Evolutionary conservation across 208 protist species (phyloP), one percentile per base, ranked within the genome.

Genomic region (Leptomonas pyrrhocoris): DNA sequence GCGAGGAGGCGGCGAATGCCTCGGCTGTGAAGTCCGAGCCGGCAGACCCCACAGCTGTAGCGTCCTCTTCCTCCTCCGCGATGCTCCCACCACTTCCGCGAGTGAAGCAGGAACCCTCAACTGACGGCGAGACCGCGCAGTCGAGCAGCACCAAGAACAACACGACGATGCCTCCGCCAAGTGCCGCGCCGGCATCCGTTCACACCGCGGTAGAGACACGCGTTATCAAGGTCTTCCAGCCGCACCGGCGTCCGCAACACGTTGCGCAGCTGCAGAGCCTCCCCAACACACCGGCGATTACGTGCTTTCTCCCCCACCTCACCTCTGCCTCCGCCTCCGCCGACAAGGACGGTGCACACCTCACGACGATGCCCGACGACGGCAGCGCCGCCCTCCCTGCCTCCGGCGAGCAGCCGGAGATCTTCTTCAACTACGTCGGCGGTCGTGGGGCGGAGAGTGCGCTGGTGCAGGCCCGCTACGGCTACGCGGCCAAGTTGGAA

Each of bases 381-480:
- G 40, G 25, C 31, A 21, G 19, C 57, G 36, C 61, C 25, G 46
- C 67, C 46, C 28, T 59, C 30, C 48, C 46, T 43, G 43, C 69
- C 62, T 58, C 69, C 62, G 49, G 51, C 28, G 71, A 85, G 63
- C 85, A 89, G 51, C 77, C 70, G 38, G 87, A 95, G 60, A 70
- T 93, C 0, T 77, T 84, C 61, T 84, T 95, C 53, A 73, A 73
- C 36, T 76, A 77, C 48, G 77, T 92, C 0, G 85, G 81, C 5
- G 90, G 90, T 2, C 80, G 90, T 21, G 90, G 90, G 2, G 73
- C 69, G 6, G 84, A 87, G 43, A 91, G 86, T 66, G 66, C 80
- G 11, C 74, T 92, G 6, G 46, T 90, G 31, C 80, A 89, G 73
- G 90, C 87, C 0, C 81, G 81, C 30, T 95, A 92, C 76, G 90